Conservation (phyloP, 306 rosid species). For the Urtica urens region DNA sequence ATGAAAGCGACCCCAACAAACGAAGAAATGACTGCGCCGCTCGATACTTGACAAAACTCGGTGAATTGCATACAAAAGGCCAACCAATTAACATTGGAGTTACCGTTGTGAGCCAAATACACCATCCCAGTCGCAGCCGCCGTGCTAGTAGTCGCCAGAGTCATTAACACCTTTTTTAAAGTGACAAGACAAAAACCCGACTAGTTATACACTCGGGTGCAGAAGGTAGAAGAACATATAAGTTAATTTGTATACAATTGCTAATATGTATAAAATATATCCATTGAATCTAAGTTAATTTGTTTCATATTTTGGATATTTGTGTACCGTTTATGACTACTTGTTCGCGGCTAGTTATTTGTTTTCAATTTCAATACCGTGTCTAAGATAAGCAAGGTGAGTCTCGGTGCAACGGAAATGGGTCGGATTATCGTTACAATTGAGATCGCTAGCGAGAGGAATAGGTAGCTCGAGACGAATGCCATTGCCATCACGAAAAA, state of each 20-base stretch:
- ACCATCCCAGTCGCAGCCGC: conserved; percentile 70
- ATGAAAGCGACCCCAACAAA: conserved; percentile 36
- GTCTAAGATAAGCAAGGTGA: conserved; percentile 66
- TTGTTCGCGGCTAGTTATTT: too few species aligned
- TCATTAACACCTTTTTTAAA: conserved; percentile 68
- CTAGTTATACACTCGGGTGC: too few species aligned
- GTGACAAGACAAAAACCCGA: neutral
- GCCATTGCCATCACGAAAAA: conserved; percentile 73
- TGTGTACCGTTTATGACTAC: too few species aligned
- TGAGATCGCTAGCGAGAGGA: conserved; percentile 72
- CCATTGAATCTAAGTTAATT: neutral
- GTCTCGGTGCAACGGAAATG: conserved; percentile 45
- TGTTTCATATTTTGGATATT: too few species aligned
- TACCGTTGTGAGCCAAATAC: conserved; percentile 78
- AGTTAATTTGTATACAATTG: neutral
- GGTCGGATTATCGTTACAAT: conserved; percentile 65
- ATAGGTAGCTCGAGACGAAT: conserved; percentile 63
- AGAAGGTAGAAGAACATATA: neutral
- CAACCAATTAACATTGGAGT: conserved; percentile 62
- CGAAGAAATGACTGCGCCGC: conserved; percentile 62
- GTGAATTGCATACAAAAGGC: conserved; percentile 76
- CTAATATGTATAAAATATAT: neutral
- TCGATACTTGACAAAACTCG: conserved; percentile 47
- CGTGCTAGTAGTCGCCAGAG: conserved; percentile 50
- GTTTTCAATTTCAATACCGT: conserved; percentile 22